These are phyloP conservation scores for Aspergillus sp. DNA, from an alignment of 2,329 filamentous ascomycete species.

Conservation along the genomic window DNA sequence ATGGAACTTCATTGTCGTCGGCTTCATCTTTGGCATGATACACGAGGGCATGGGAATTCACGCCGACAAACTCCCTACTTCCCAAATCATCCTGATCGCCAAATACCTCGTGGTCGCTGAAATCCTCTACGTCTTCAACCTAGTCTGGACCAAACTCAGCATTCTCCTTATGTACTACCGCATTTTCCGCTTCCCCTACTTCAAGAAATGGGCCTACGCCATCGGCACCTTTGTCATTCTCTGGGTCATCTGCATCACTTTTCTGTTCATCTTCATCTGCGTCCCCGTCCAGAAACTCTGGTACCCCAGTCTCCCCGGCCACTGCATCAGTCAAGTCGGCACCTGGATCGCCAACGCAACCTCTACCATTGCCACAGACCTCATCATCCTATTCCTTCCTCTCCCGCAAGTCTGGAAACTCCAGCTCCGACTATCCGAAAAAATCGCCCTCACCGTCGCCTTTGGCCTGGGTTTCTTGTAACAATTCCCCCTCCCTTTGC, in stretches of 20 bases:
- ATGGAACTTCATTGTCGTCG: constrained; percentile 41
- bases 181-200: constrained; percentile 30
- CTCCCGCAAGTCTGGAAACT: constrained; percentile 33
- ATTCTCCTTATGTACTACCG: constrained; percentile 34
- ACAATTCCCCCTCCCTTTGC: background rate
- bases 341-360: constrained; percentile 30
- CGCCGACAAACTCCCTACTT: constrained; percentile 40
- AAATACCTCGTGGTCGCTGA: constrained; percentile 44
- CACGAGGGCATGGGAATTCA: constrained; percentile 52
- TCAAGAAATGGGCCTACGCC: constrained; percentile 31
- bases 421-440: constrained; percentile 26
- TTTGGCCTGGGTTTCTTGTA: constrained; percentile 30
- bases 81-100: constrained; percentile 34
- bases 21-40: constrained; percentile 55
- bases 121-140: constrained; percentile 42
- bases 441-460: constrained; percentile 24
- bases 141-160: constrained; percentile 32
- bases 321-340: constrained; percentile 31
- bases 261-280: constrained; percentile 33
- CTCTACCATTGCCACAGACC: constrained; percentile 28
- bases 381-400: constrained; percentile 29
- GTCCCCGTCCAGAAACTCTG: constrained; percentile 33
- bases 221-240: constrained; percentile 28
- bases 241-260: constrained; percentile 33
- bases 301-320: constrained; percentile 28